Base-by-base conservation (phyloP, 768 basidiomycete genomes). In the Leucogyrophana mollusca region DNA sequence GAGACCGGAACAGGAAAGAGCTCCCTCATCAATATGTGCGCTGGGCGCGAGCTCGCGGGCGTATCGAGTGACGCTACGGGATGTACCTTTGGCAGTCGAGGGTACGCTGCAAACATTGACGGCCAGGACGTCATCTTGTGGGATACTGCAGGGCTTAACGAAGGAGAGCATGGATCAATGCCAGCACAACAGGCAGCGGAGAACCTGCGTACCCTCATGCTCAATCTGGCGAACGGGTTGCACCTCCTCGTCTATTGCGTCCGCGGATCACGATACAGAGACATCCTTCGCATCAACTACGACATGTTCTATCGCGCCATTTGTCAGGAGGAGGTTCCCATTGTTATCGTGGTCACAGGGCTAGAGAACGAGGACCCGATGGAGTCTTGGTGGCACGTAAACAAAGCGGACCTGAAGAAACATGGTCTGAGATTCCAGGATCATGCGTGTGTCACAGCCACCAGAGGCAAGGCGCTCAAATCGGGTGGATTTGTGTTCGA, bases 171-270 rank as follows among this genome's bases (percentile, higher is more conserved):
- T 2, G 50, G 47, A 9, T 51, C 33, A 3, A 40, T 47, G 9
- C 24, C 40, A 13, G 34, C 54, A 10, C 23, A 46, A 45, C 39
- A 47, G 5, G 52, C 43, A 17, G 33, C 50, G 20, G 59, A 23
- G 30, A 27, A 54, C 30, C 39, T 56, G 9, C 46, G 46, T 39
- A 14, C 36, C 6, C 50, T 71, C 11, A 49, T 71, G 34, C 45
- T 51, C n/a, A 53, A 32, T 6, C 50, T 69, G 14, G 24, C 45
- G 14, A 50, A 40, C 1, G 70, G 72, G 6, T 54, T 75, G 17
- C 65, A 59, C 55, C 69, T 76, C 32, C 66, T 76, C 9, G 60
- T 74, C 1, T 73, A 58, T 46, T 65, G 65, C 45, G 58, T 72
- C 51, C 65, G 59, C 7, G 68, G 61, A 4, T 58, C 69, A 3